Base-by-base conservation (phyloP, 345 rosid genomes). In the Syzygium aqueum region DNA sequence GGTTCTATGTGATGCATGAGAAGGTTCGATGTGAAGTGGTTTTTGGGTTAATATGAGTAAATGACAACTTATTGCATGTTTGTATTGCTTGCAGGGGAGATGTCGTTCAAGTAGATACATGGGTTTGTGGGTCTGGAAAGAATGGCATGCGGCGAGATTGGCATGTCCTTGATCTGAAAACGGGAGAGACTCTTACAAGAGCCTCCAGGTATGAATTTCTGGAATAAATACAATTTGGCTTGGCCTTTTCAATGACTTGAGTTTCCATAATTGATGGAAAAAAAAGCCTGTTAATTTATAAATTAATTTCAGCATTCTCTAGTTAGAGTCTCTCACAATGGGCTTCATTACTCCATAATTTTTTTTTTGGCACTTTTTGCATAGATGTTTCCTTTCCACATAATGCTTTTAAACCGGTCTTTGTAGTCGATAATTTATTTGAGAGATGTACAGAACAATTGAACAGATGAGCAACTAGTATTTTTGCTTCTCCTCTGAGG, bases 81-180 rank as follows among this genome's bases (percentile, higher is more conserved):
- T 37, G 37, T 37, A 40, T 73, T 80, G 67, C 19, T 84, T 88
- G 83, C 82, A 93, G 94, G 94, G 94, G 92, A 86, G 94, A 93
- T 88, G 91, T 88, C 30, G 94, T 93, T 89, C 87, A 93, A 85
- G 91, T 91, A 30, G 93, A 93, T 61, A 90, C 93, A 14, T 93
- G 93, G 94, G 91, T 88, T n/a, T 87, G 91, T 89, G 89, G 87
- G 30, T 91, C 93, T 59, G 94, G 94, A 84, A 93, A 91, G 51
- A 93, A 93, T 86, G 93, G 92, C 33, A 91, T 93, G 94, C 92
- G 92, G 43, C 92, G 94, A 67, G 93, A 91, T 90, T 93, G 92
- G 94, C 89, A 86, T 83, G 87, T 93, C 3, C 91, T 88, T n/a
- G 94, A 93, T 87, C 50, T 89, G 84, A 90, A 85, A 80, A 91